phyloP scores from a whole-genome alignment of 306 rosid species.

The Pachyrhizus erosus region DNA sequence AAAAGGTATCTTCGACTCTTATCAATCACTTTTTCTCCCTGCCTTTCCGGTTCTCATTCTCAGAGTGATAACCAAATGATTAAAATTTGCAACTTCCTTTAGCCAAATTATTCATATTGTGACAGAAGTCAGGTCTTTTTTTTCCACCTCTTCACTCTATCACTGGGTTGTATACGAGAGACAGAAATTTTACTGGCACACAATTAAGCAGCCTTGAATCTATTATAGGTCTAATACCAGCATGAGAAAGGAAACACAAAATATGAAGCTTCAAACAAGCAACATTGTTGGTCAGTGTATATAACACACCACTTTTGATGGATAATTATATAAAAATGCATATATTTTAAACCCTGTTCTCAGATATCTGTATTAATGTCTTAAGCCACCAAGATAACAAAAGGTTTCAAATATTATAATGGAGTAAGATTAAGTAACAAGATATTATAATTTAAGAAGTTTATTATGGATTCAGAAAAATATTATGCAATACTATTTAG shows the following conservation, averaged over 20 bases:
- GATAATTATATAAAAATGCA: neutral
- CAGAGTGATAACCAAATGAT: neutral
- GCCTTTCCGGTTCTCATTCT: neutral
- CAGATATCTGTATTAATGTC: neutral
- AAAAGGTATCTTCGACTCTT: neutral
- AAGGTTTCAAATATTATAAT: neutral
- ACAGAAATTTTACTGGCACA: neutral
- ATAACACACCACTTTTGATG: neutral
- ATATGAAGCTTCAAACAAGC: conserved; percentile 2
- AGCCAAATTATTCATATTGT: neutral
- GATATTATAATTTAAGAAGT: conserved; percentile 8
- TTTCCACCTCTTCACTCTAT: neutral
- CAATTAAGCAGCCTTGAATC: conserved; percentile 3
- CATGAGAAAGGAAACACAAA: neutral
- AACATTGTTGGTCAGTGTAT: neutral
- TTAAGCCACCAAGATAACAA: conserved; percentile 5
- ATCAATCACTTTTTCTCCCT: neutral
- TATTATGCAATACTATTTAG: conserved; percentile 7
- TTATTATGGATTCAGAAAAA: conserved; percentile 1
- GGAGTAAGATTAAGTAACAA: conserved; percentile 5
- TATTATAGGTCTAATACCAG: neutral
- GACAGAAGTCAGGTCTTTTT: neutral
- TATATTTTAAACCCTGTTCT: too few species aligned
- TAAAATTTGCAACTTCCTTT: neutral
- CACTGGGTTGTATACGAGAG: neutral